Conservation (phyloP, 805 yeast genomes). For the Metschnikowia chrysomelidarum region DNA sequence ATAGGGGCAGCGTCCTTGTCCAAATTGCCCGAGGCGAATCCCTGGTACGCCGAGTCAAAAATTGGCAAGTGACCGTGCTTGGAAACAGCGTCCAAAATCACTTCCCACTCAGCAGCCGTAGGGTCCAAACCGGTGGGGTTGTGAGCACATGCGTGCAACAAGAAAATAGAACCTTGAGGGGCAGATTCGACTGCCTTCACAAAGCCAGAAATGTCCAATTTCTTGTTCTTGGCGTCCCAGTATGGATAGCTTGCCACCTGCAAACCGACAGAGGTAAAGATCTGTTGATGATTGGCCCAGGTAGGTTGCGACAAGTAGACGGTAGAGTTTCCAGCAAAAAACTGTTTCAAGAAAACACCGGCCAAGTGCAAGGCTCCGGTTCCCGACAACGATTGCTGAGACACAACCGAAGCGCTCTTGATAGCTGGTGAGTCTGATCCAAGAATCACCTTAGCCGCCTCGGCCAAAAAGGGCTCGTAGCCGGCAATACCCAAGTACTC, state of each 20-base stretch:
- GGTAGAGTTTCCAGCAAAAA: slow-evolving; percentile 33
- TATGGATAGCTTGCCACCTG: slow-evolving; percentile 74
- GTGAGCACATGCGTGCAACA: slow-evolving; percentile 95
- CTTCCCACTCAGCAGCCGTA: slow-evolving; percentile 72
- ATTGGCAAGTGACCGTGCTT: slow-evolving; percentile 68
- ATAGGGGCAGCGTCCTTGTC: slow-evolving; percentile 83
- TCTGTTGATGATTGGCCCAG: slow-evolving; percentile 96
- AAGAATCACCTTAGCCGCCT: slow-evolving; percentile 71
- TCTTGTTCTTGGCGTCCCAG: slow-evolving; percentile 73
- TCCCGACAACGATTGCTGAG: slow-evolving; percentile 79
- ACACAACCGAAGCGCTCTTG: slow-evolving; percentile 44
- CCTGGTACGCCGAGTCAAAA: slow-evolving; percentile 96
- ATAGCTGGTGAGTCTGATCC: slow-evolving; percentile 47
- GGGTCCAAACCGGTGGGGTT: slow-evolving; percentile 98
- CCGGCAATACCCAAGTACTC: slow-evolving; percentile 89
- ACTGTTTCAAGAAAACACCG: slow-evolving; percentile 62
- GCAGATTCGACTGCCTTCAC: slow-evolving; percentile 62
- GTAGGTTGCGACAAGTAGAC: slow-evolving; percentile 56
- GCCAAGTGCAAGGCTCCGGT: slow-evolving; percentile 92
- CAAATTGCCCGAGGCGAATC: slow-evolving; percentile 89
- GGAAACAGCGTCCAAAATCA: slow-evolving; percentile 62
- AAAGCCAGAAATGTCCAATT: slow-evolving; percentile 70
- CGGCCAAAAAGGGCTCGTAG: slow-evolving; percentile 58
- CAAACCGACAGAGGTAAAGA: slow-evolving; percentile 71
- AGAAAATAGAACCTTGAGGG: slow-evolving; percentile 70